phyloP scores from a whole-genome alignment of 352 stramenopile species.

The Phytopythium ostracodes region DNA sequence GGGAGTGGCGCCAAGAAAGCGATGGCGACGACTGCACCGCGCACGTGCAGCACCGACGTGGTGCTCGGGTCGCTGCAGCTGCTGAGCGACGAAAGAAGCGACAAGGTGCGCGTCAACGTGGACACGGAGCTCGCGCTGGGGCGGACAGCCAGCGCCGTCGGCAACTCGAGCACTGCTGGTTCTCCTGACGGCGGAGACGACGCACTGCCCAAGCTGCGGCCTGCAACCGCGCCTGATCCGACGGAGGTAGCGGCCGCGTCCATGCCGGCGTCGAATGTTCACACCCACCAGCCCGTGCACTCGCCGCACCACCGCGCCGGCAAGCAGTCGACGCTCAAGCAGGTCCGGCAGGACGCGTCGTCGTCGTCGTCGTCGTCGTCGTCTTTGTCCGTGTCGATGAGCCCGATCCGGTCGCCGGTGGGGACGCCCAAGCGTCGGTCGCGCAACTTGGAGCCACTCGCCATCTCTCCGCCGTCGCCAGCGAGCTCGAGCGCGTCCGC shows the following conservation, averaged over 20 bases:
- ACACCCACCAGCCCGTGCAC: constrained; percentile 1
- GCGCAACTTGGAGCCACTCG: constrained; percentile 38
- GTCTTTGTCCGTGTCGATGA: constrained; percentile 4
- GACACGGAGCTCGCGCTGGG: constrained; percentile 46
- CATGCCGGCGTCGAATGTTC: constrained; percentile 6
- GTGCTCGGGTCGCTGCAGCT: constrained; percentile 50
- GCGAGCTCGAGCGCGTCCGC: not conserved
- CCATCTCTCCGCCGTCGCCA: not conserved
- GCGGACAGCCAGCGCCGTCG: constrained; percentile 12
- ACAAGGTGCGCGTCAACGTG: constrained; percentile 61
- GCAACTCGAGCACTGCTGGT: constrained; percentile 9
- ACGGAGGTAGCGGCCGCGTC: constrained; percentile 11
- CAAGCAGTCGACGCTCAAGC: constrained; percentile 32
- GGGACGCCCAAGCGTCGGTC: constrained; percentile 47
- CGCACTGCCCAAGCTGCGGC: constrained; percentile 44
- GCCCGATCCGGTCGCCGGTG: constrained; percentile 21
- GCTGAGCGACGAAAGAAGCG: constrained; percentile 40
- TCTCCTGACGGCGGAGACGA: constrained; percentile 16
- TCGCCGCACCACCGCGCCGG: not conserved
- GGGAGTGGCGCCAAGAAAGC: not conserved
- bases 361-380: not conserved
- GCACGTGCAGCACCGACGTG: constrained; percentile 50
- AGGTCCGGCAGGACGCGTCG: constrained; percentile 26
- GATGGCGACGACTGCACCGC: constrained; percentile 28
- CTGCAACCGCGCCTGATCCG: constrained; percentile 30